phyloP scores from a whole-genome alignment of 177 flowering plant species.

The Vitis hybrid region DNA sequence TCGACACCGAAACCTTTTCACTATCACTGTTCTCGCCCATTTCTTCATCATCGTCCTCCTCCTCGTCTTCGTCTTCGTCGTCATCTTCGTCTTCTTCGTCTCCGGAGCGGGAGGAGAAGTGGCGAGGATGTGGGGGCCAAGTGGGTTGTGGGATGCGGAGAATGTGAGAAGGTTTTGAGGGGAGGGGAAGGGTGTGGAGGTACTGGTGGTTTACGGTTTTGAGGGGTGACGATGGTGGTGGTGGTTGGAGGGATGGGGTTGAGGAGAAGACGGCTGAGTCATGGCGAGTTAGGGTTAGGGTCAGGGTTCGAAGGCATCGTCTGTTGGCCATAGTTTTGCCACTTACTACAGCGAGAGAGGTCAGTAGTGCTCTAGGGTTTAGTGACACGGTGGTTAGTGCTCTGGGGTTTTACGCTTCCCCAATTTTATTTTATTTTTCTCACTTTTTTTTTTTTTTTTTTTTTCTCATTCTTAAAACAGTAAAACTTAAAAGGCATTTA shows the following conservation, averaged over 20 bases:
- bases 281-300: constrained; percentile 38
- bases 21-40: background rate
- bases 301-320: constrained; percentile 45
- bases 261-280: constrained; percentile 27
- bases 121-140: constrained; percentile 19
- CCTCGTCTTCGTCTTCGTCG: constrained; percentile 20
- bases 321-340: constrained; percentile 50
- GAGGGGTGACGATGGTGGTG: constrained; percentile 7
- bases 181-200: constrained; percentile 4
- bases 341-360: too few relatives aligned
- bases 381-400: too few relatives aligned
- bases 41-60: constrained; percentile 20
- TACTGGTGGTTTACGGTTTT: constrained; percentile 7
- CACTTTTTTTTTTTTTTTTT: background rate
- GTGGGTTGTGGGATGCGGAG: background rate
- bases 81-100: constrained; percentile 20
- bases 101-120: constrained; percentile 34
- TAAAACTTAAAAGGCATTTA: background rate
- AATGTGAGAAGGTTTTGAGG: constrained; percentile 12
- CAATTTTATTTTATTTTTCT: background rate
- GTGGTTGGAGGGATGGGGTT: background rate
- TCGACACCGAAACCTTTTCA: constrained; percentile 16
- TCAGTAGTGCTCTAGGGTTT: too few relatives aligned
- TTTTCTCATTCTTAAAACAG: too few relatives aligned
- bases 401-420: background rate